Conservation (phyloP, 2,329 filamentous ascomycete species). For the Exophiala dermatitidis region DNA sequence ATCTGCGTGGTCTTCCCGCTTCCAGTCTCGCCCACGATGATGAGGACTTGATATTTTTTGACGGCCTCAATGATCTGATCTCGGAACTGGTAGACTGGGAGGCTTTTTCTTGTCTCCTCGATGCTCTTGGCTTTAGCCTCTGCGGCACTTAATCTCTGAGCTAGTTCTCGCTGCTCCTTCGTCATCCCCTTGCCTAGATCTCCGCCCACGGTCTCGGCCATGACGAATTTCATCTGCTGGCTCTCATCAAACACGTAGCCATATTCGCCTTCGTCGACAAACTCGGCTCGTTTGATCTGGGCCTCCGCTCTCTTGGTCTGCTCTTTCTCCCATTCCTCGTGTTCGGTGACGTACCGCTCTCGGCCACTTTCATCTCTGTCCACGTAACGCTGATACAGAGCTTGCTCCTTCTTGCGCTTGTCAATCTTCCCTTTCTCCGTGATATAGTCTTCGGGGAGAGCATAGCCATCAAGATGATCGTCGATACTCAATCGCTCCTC, state of each 20-base stretch:
- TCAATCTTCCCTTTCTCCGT: conserved; percentile 89
- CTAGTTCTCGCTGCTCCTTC: conserved; percentile 69
- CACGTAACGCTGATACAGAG: conserved; percentile 82
- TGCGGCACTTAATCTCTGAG: conserved; percentile 76
- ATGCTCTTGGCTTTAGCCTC: conserved; percentile 84
- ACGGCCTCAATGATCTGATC: conserved; percentile 81
- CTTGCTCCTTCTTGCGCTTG: conserved; percentile 77
- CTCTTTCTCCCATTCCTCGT: conserved; percentile 92
- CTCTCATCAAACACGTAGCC: conserved; percentile 88
- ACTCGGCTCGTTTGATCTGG: conserved; percentile 68
- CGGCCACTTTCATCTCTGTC: conserved; percentile 81
- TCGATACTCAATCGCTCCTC: conserved; percentile 83
- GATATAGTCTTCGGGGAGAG: conserved; percentile 90
- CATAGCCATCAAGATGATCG: conserved; percentile 85
- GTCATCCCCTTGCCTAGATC: conserved; percentile 60
- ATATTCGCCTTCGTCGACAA: conserved; percentile 74
- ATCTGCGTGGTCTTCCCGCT: conserved; percentile 94
- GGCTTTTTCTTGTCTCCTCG: conserved; percentile 79
- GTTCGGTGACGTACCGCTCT: conserved; percentile 84
- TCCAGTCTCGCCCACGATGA: conserved; percentile 91
- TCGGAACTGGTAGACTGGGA: conserved; percentile 84
- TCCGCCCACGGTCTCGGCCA: conserved; percentile 65
- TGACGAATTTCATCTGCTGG: conserved; percentile 77
- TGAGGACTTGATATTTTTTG: conserved; percentile 75
- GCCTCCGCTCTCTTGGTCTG: conserved; percentile 81